These are phyloP conservation scores for Aspergillus asperescens DNA, from an alignment of 495 filamentous ascomycete species.

Conservation along the genomic window DNA sequence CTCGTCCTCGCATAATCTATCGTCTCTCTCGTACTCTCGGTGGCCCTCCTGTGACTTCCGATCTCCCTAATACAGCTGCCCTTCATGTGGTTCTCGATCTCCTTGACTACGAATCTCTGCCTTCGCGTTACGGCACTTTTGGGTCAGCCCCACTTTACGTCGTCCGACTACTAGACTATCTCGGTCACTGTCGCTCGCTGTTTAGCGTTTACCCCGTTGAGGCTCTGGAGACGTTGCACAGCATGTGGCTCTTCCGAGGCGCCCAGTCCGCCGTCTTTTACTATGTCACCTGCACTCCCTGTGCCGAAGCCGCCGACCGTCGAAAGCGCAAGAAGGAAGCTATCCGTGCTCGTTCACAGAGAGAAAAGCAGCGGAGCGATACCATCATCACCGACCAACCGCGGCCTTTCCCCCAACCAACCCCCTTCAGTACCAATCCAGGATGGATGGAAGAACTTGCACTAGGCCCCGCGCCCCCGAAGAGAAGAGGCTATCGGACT, in stretches of 20 bases:
- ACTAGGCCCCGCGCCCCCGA: slow-evolving; percentile 68
- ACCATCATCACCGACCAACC: slow-evolving; percentile 58
- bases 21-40: slow-evolving; percentile 1
- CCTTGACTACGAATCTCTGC: slow-evolving; percentile 23
- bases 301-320: slow-evolving; percentile 56
- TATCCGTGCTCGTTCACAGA: slow-evolving; percentile 50
- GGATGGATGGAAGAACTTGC: slow-evolving; percentile 82
- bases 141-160: slow-evolving; percentile 27
- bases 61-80: slow-evolving; percentile 22
- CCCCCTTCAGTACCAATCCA: slow-evolving; percentile 75
- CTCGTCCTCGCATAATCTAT: slow-evolving; percentile 8
- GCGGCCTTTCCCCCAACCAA: slow-evolving; percentile 69
- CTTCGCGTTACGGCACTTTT: slow-evolving; percentile 22
- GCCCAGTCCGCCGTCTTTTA: slow-evolving; percentile 83
- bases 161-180: neutral
- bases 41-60: neutral
- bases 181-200: neutral
- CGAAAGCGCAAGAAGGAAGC: slow-evolving; percentile 63
- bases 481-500: slow-evolving; percentile 45
- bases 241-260: slow-evolving; percentile 52
- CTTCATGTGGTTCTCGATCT: slow-evolving; percentile 38
- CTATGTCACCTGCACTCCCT: slow-evolving; percentile 77
- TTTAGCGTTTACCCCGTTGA: neutral
- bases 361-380: slow-evolving; percentile 51
- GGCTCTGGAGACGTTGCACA: slow-evolving; percentile 2